Base-by-base conservation (phyloP, 768 basidiomycete species). In the Inosperma sp. region DNA sequence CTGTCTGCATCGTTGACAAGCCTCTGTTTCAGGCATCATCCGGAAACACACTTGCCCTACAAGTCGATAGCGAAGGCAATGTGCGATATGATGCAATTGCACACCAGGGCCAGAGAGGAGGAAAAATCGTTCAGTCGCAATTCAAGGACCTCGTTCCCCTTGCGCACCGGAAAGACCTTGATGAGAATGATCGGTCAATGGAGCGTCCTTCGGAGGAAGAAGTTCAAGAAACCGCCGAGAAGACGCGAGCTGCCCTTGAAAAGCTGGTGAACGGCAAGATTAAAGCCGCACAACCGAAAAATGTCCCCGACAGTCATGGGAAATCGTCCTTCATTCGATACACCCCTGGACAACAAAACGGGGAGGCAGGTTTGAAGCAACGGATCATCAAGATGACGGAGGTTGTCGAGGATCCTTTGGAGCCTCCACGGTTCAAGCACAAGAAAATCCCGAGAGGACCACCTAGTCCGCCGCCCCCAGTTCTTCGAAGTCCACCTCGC, bases 341-440 rank as follows among this genome's bases (percentile, higher is more conserved):
- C 65, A 99, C 96, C 12, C 94, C 95, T 7, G 93, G 92, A 7
- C 91, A 93, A 61, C 90, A 93, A 65, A 79, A 77, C 57, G 82
- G 81, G 31, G 72, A 77, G 22, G 69, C 64, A 7, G 86, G 81
- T 5, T 65, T 93, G 61, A 88, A 94, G 66, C 96, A 99, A 67
- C 75, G 95, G 49, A 97, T 99, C 60, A 98, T 99, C 70, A 99
- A 99, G 69, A 97, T 99, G 94, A 84, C 93, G 8, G 93, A 95
- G 57, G 88, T 98, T 9, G 91, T 93, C 4, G 96, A 99, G 69
- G 96, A 99, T 66, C 96, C 96, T 1, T 67, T 99, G 56, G 96
- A 98, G 64, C 96, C 96, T 7, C 92, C 96, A 16, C 77, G 91
- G 39, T 98, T 98, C 74, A 99, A 98, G 66, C 92, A 95, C 67